Evolutionary conservation across 805 yeast genomes (phyloP).

Genomic region (Saturnispora besseyi): DNA sequence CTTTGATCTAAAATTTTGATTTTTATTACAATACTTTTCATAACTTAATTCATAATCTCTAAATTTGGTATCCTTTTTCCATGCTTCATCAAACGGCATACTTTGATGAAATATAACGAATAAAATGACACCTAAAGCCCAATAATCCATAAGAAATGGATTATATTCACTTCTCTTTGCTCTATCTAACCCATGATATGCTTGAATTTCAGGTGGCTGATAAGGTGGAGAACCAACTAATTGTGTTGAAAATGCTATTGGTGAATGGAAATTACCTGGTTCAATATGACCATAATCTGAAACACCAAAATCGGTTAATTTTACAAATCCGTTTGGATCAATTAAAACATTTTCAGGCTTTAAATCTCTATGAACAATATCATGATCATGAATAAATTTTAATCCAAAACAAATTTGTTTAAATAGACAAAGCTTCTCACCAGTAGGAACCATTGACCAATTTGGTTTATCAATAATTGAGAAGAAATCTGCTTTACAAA

Average conservation of each 20-base stretch:
- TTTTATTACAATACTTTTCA: slow-evolving; percentile 29
- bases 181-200: slow-evolving; percentile 31
- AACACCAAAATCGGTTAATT: slow-evolving; percentile 93
- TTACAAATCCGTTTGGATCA: slow-evolving; percentile 44
- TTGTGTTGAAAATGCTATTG: slow-evolving; percentile 33
- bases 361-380: slow-evolving; percentile 88
- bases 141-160: slow-evolving; percentile 64
- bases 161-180: slow-evolving; percentile 36
- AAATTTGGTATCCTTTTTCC: slow-evolving; percentile 35
- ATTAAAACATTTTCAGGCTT: slow-evolving; percentile 89
- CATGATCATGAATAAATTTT: slow-evolving; percentile 57
- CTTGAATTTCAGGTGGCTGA: slow-evolving; percentile 73
- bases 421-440: slow-evolving; percentile 60
- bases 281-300: slow-evolving; percentile 57
- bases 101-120: slow-evolving; percentile 52
- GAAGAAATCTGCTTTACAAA: slow-evolving; percentile 53
- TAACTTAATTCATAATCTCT: slow-evolving; percentile 43
- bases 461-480: slow-evolving; percentile 48
- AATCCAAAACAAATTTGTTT: slow-evolving; percentile 63
- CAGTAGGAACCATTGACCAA: slow-evolving; percentile 39
- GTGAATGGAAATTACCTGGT: slow-evolving; percentile 43
- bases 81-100: slow-evolving; percentile 53
- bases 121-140: slow-evolving; percentile 68
- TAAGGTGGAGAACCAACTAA: slow-evolving; percentile 82
- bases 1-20: slow-evolving; percentile 33